Evolutionary conservation across 176 grass and related monocot species (phyloP).

Genomic region (Phragmites australis): DNA sequence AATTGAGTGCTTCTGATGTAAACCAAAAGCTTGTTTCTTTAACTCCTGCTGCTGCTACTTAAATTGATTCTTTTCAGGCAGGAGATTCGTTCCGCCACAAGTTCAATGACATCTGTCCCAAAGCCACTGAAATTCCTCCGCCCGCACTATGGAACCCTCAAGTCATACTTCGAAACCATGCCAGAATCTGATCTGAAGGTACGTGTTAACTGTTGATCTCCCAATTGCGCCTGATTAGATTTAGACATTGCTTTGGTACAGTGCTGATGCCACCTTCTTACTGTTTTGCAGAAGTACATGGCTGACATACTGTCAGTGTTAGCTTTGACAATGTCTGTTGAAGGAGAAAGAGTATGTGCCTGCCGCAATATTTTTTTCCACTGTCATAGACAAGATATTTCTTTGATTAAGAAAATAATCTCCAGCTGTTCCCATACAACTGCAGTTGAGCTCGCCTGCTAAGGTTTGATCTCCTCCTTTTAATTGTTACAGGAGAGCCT

Average conservation of each 20-base stretch:
- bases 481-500: constrained; percentile 76
- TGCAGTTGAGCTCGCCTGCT: neutral
- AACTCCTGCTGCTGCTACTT: neutral
- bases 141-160: constrained; percentile 86
- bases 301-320: constrained; percentile 87
- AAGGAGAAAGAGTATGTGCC: constrained; percentile 86
- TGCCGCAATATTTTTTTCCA: neutral
- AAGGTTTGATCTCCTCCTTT: neutral
- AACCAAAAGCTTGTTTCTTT: neutral
- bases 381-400: neutral
- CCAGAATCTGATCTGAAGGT: constrained; percentile 83
- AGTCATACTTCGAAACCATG: constrained; percentile 74
- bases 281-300: constrained; percentile 69
- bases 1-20: neutral
- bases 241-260: neutral
- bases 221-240: neutral
- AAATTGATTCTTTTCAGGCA: constrained; percentile 40
- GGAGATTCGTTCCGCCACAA: constrained; percentile 91
- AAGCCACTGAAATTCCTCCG: constrained; percentile 95
- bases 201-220: neutral
- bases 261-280: constrained; percentile 9
- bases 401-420: neutral
- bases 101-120: constrained; percentile 95
- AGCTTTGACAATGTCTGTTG: constrained; percentile 85
- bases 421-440: constrained; percentile 11